phyloP scores from a whole-genome alignment of 2,329 filamentous ascomycete species.

The Penicillium sp. region DNA sequence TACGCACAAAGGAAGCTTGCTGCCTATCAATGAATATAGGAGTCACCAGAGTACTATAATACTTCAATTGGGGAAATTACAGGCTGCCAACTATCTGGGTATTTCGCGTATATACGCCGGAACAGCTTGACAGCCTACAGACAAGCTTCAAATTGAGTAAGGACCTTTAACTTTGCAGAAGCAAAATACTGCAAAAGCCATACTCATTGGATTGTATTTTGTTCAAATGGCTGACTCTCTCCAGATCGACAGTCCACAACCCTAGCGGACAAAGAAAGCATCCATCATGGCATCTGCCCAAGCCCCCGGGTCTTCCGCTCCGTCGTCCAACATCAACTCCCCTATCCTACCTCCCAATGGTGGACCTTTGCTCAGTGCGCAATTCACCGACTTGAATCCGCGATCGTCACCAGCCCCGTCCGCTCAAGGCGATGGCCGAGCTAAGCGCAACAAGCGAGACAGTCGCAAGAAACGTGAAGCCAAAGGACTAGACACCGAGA shows the following conservation, averaged over 20 bases:
- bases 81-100: background rate
- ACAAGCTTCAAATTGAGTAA: background rate
- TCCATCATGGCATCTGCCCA: conserved; percentile 35
- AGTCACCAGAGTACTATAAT: background rate
- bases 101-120: background rate
- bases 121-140: background rate
- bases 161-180: background rate
- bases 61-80: background rate
- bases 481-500: conserved; percentile 43
- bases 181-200: background rate
- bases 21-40: background rate
- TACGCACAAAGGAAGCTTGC: background rate
- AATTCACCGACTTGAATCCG: conserved; percentile 31
- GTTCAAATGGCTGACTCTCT: background rate
- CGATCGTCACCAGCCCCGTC: conserved; percentile 39
- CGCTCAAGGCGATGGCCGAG: conserved; percentile 33
- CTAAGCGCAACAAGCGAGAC: conserved; percentile 46
- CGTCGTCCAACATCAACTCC: conserved; percentile 41
- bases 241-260: background rate
- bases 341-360: conserved; percentile 31
- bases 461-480: conserved; percentile 47
- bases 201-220: background rate
- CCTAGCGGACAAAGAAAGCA: background rate
- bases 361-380: conserved; percentile 31
- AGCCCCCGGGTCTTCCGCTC: conserved; percentile 35